phyloP scores from a whole-genome alignment of 257 asterid genomes.

The Salvia splendens region DNA sequence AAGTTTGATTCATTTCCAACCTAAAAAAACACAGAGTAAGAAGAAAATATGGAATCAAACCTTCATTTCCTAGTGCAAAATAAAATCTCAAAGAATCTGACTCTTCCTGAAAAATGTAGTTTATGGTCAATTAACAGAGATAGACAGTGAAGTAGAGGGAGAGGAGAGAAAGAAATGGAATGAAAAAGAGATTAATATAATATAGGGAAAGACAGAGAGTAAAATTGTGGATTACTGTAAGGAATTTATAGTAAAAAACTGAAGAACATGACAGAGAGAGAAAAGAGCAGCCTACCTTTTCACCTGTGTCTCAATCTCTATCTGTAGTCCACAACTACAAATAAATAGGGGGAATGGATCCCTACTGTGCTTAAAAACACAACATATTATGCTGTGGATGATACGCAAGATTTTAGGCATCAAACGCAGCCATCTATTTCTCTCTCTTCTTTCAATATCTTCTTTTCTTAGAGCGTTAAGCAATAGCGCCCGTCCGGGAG shows the following conservation, averaged over 20 bases:
- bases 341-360: not conserved
- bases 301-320: not conserved
- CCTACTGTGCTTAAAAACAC: too few relatives aligned
- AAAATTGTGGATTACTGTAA: not conserved
- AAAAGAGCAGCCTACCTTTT: slow-evolving; percentile 35
- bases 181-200: not conserved
- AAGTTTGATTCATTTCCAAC: not conserved
- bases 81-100: slow-evolving; percentile 9
- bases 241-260: not conserved
- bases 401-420: too few relatives aligned
- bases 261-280: slow-evolving; percentile 12
- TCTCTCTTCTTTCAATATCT: too few relatives aligned
- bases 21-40: not conserved
- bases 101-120: slow-evolving; percentile 14
- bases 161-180: not conserved
- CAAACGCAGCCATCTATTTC: too few relatives aligned
- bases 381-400: too few relatives aligned
- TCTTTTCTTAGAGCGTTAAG: too few relatives aligned
- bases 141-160: too few relatives aligned
- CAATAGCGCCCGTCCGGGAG: too few relatives aligned
- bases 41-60: slow-evolving; percentile 42
- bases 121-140: not conserved
- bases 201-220: too few relatives aligned
- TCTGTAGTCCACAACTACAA: slow-evolving; percentile 1
- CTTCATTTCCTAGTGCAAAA: slow-evolving; percentile 36